Evolutionary conservation across 1,284 basidiomycete genomes (phyloP).

Genomic region (Meira miltonrushii): DNA sequence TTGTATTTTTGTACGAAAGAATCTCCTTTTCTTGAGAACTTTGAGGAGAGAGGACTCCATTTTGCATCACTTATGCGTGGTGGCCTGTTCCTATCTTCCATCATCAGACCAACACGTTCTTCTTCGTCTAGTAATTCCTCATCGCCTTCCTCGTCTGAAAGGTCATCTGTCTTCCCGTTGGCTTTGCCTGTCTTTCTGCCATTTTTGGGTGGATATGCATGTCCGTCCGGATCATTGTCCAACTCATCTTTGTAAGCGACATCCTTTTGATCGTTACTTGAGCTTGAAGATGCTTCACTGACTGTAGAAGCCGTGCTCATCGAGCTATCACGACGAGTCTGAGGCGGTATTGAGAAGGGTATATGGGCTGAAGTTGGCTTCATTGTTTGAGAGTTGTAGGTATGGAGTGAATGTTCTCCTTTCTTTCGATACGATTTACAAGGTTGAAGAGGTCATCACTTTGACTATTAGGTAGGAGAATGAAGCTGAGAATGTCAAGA

Average conservation of each 20-base stretch:
- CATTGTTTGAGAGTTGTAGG: no score
- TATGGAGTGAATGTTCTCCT: no score
- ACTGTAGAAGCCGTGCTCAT: not conserved
- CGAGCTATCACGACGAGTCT: no score
- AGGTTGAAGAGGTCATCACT: no score
- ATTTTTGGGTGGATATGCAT: not conserved
- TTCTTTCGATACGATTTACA: no score
- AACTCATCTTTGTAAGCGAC: not conserved
- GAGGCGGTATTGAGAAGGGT: no score
- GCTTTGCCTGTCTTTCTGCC: not conserved
- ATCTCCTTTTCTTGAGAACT: not conserved
- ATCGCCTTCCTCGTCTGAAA: slow-evolving; percentile 2
- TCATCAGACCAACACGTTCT: slow-evolving; percentile 35
- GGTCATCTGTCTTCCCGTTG: not conserved
- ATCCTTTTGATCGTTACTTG: not conserved
- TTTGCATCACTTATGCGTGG: not conserved
- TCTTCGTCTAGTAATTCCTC: slow-evolving; percentile 24
- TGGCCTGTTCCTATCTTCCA: slow-evolving; percentile 17
- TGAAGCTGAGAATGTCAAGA: no score
- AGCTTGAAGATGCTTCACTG: slow-evolving; percentile 3
- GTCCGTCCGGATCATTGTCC: not conserved
- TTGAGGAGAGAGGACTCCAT: not conserved
- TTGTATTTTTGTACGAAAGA: not conserved
- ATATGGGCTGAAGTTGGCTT: no score
- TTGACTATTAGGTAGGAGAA: no score